These are phyloP conservation scores for Citrus mangshanensis DNA, from an alignment of 345 rosid species.

Conservation along the genomic window DNA sequence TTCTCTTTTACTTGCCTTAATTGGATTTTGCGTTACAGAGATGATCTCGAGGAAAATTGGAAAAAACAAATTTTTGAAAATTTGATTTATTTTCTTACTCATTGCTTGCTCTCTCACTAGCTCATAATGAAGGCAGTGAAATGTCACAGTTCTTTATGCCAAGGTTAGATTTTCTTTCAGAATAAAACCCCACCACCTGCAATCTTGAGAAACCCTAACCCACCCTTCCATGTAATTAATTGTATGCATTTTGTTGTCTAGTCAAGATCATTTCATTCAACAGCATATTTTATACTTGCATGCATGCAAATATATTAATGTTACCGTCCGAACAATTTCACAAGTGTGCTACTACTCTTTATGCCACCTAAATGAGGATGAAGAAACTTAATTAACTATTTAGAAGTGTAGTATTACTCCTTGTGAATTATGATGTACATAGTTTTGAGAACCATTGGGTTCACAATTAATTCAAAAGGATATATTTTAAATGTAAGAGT, in stretches of 20 bases:
- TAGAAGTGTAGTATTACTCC: too few species aligned
- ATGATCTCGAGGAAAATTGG: too few species aligned
- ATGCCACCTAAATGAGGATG: too few species aligned
- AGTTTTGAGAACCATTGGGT: too few species aligned
- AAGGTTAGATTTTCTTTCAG: neutral
- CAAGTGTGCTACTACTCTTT: neutral
- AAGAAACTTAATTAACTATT: too few species aligned
- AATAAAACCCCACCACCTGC: neutral
- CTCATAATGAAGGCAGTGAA: too few species aligned
- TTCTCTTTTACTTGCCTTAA: slow-evolving; percentile 1
- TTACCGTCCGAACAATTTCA: neutral
- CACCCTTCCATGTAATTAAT: neutral
- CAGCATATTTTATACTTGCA: neutral
- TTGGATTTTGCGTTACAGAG: neutral
- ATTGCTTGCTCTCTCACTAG: neutral
- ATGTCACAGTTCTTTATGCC: neutral
- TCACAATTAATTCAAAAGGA: too few species aligned
- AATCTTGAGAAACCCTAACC: slow-evolving; percentile 1
- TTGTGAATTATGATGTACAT: too few species aligned
- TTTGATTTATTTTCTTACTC: too few species aligned
- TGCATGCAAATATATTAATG: neutral
- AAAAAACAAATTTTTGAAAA: too few species aligned
- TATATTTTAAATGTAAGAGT: too few species aligned
- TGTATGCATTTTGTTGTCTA: neutral
- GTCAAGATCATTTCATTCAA: neutral